These are phyloP conservation scores for Diaporthe helianthi DNA, from an alignment of 2,329 filamentous ascomycete genomes.

Conservation along the genomic window DNA sequence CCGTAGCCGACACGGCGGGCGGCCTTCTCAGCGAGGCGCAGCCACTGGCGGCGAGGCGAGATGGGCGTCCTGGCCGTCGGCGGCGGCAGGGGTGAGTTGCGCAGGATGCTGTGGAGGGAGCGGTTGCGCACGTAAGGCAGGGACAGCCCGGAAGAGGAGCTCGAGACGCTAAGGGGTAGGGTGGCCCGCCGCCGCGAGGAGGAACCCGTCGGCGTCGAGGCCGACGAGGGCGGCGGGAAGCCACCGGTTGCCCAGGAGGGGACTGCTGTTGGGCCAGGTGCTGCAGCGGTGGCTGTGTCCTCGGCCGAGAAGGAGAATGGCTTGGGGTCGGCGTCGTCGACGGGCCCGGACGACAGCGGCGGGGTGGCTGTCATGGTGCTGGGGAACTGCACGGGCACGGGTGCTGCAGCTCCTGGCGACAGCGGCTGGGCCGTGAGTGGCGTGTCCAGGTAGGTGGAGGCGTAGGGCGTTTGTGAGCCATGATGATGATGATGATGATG, in stretches of 20 bases:
- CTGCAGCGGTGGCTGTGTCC: slow-evolving; percentile 27
- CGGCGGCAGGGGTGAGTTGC: slow-evolving; percentile 69
- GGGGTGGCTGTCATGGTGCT: slow-evolving; percentile 68
- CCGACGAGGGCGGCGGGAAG: slow-evolving; percentile 44
- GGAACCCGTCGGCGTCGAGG: slow-evolving; percentile 38
- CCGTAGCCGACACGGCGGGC: slow-evolving; percentile 67
- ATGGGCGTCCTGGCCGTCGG: slow-evolving; percentile 56
- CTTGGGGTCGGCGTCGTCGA: slow-evolving; percentile 44
- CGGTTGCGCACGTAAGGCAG: slow-evolving; percentile 66
- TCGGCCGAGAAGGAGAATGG: slow-evolving; percentile 54
- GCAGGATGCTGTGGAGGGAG: slow-evolving; percentile 67
- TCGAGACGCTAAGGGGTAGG: slow-evolving; percentile 40
- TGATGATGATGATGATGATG: slow-evolving; percentile 27
- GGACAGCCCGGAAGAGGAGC: slow-evolving; percentile 37
- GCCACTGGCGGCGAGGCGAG: slow-evolving; percentile 61
- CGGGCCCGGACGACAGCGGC: slow-evolving; percentile 60
- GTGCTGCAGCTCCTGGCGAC: slow-evolving; percentile 53
- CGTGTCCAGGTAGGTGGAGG: slow-evolving; percentile 58
- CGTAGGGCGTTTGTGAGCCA: slow-evolving; percentile 51
- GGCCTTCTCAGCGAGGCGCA: slow-evolving; percentile 61
- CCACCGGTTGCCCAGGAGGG: slow-evolving; percentile 36
- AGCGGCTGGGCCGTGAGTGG: slow-evolving; percentile 58
- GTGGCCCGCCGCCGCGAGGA: slow-evolving; percentile 49
- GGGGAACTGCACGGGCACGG: slow-evolving; percentile 50
- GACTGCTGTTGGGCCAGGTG: background rate